These are phyloP conservation scores for Alternaria consortialis DNA, from an alignment of 2,329 filamentous ascomycete species.

Conservation along the genomic window DNA sequence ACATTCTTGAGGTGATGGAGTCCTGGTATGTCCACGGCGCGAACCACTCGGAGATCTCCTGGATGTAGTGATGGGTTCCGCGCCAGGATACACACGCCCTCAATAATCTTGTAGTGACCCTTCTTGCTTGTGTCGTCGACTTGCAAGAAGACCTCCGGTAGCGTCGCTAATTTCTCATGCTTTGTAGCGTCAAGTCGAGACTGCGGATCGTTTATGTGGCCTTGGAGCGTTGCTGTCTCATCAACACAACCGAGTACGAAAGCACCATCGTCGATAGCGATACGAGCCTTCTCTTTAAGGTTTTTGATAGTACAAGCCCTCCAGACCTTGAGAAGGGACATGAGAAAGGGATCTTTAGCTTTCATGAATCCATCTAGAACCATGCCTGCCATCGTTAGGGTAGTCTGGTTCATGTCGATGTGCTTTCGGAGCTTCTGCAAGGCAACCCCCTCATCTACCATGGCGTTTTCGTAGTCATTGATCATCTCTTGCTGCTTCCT, in stretches of 20 bases:
- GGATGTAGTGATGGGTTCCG: slow-evolving; percentile 94
- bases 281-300: slow-evolving; percentile 90
- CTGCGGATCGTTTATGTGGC: slow-evolving; percentile 68
- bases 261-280: slow-evolving; percentile 81
- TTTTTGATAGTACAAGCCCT: slow-evolving; percentile 87
- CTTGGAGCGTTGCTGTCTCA: slow-evolving; percentile 78
- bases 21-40: slow-evolving; percentile 77
- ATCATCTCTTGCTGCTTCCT: slow-evolving; percentile 74
- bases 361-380: slow-evolving; percentile 81
- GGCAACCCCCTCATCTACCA: slow-evolving; percentile 71
- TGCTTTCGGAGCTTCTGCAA: slow-evolving; percentile 74
- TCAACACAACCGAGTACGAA: slow-evolving; percentile 90
- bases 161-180: slow-evolving; percentile 46
- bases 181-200: slow-evolving; percentile 56
- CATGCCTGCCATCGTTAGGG: slow-evolving; percentile 76
- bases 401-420: slow-evolving; percentile 86
- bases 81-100: slow-evolving; percentile 82
- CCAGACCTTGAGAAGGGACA: slow-evolving; percentile 84
- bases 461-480: slow-evolving; percentile 71
- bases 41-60: slow-evolving; percentile 88
- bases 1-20: slow-evolving; percentile 83
- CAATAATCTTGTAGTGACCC: slow-evolving; percentile 69
- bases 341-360: slow-evolving; percentile 78
- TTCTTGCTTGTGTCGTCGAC: slow-evolving; percentile 67
- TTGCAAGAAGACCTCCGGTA: slow-evolving; percentile 92